These are phyloP conservation scores for Gardenia jasminoides DNA, from an alignment of 257 asterid species.

Conservation along the genomic window DNA sequence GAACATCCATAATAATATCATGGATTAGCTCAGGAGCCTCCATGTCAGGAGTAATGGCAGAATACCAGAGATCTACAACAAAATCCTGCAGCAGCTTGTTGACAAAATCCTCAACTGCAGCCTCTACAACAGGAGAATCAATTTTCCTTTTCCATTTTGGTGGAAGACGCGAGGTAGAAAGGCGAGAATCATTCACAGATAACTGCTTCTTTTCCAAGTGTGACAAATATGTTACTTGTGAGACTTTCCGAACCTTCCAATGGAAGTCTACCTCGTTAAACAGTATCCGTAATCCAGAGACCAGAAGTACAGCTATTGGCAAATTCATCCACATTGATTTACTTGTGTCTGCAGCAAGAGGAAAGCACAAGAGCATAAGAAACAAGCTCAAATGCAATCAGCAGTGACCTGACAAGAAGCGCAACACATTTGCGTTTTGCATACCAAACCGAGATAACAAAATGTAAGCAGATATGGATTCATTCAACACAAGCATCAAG, in stretches of 20 bases:
- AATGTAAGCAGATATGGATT: not conserved
- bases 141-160: constrained; percentile 90
- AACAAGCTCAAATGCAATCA: constrained; percentile 8
- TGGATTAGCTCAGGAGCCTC: constrained; percentile 83
- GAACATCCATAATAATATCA: constrained; percentile 76
- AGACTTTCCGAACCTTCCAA: constrained; percentile 62
- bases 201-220: constrained; percentile 91
- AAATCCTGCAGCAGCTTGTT: constrained; percentile 82
- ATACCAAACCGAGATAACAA: not conserved
- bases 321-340: constrained; percentile 93
- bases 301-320: constrained; percentile 80
- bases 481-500: not conserved
- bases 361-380: constrained; percentile 9
- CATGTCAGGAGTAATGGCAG: constrained; percentile 83
- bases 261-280: constrained; percentile 76
- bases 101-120: constrained; percentile 78
- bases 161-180: constrained; percentile 52
- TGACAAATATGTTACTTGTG: constrained; percentile 60
- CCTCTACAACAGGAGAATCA: constrained; percentile 79
- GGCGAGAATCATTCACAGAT: constrained; percentile 85
- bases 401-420: not conserved
- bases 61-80: constrained; percentile 87
- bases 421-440: not conserved
- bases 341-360: constrained; percentile 73
- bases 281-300: constrained; percentile 67